Conservation (phyloP, 345 rosid genomes). For the Gossypium herbaceum region DNA sequence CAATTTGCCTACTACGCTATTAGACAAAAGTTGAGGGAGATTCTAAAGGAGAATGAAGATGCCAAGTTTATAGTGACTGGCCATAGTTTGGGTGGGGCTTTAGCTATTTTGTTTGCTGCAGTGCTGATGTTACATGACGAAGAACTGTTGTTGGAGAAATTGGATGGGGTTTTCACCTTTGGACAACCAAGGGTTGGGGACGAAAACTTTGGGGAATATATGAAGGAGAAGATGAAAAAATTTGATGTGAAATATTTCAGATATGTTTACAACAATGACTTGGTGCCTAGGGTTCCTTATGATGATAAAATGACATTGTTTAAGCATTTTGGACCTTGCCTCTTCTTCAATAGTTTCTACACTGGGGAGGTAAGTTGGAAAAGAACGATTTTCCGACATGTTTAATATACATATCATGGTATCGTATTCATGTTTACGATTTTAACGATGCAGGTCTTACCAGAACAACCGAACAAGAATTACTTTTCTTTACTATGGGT, state of each 20-base stretch:
- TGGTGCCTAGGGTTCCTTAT: slow-evolving; percentile 54
- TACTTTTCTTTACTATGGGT: slow-evolving; percentile 45
- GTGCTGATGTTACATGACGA: slow-evolving; percentile 41
- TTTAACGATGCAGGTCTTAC: slow-evolving; percentile 32
- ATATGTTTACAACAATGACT: slow-evolving; percentile 45
- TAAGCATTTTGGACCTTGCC: slow-evolving; percentile 45
- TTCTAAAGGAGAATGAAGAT: slow-evolving; percentile 25
- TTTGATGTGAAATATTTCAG: slow-evolving; percentile 36
- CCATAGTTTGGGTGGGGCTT: slow-evolving; percentile 59
- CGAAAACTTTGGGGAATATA: slow-evolving; percentile 31
- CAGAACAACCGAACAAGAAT: slow-evolving; percentile 69
- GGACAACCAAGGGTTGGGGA: slow-evolving; percentile 66
- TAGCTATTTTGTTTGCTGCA: slow-evolving; percentile 37
- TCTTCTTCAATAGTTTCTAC: slow-evolving; percentile 40
- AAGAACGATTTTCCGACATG: background rate
- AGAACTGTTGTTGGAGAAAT: slow-evolving; percentile 32
- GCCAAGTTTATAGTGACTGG: slow-evolving; percentile 48
- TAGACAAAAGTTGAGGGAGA: slow-evolving; percentile 26
- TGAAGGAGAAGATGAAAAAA: slow-evolving; percentile 28
- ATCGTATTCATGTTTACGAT: background rate
- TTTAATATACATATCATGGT: background rate
- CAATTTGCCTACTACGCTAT: slow-evolving; percentile 40
- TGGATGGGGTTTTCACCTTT: slow-evolving; percentile 53
- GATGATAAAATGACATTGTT: slow-evolving; percentile 41
- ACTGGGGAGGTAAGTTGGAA: slow-evolving; percentile 35